Evolutionary conservation across 805 yeast species (phyloP), one percentile per base, ranked within the genome.

Genomic region (Pichia heedii): DNA sequence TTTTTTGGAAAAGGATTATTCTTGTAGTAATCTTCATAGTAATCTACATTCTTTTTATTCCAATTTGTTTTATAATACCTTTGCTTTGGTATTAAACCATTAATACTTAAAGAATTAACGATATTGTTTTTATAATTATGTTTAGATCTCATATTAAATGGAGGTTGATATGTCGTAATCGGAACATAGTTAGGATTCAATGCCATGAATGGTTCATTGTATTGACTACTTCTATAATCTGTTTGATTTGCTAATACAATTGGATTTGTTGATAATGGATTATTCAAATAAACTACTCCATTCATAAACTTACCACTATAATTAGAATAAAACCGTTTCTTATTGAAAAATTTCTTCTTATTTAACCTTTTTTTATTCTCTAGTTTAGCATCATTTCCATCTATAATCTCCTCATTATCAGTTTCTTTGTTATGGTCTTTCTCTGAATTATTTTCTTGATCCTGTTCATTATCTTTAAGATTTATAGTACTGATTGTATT

Each of bases 1-100:
- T 12, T 37, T 22, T 33, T 45, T 6, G 43, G 40, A 30, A 48
- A 47, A n/a, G 50, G 50, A 19, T 47, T 47, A 10, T 41, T 29
- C 5, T 29, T 29, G 8, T 29, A 29, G 15, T 13, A 29, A 2
- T 29, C 32, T 15, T 29, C 32, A 15, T 29, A 29, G 15, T 29
- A 29, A 13, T 29, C 32, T 10, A 13, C 16, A 29, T 8, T 5
- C 15, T 29, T 29, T 29, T 6, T 29, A 29, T 29, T 29, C 32
- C 32, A 29, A 29, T 29, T 29, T 13, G 32, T 13, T 5, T 29
- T 29, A 16, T 29, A 29, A 29, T 10, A 29, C 16, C 15, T 29
- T 29, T 29, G 32, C 16, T 29, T 29, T 29, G 32, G 32, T 13
- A 29, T 29, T 7, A 29, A 10, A 12, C 32, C 32, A 29, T 29